These are phyloP conservation scores for Castanea sativa DNA, from an alignment of 306 rosid genomes.

Conservation along the genomic window DNA sequence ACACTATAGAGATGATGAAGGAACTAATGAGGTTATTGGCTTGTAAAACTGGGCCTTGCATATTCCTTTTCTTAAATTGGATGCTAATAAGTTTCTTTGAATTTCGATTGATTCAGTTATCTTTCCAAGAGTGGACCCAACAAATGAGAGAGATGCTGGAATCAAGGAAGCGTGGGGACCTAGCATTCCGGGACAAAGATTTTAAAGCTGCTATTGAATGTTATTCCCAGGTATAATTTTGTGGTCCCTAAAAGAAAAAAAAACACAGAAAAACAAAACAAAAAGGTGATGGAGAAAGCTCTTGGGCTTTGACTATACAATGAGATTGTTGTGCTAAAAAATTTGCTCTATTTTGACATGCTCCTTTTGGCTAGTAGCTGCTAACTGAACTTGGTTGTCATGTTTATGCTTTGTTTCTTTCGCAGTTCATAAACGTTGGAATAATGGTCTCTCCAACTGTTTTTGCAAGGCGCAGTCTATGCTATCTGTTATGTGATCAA, in stretches of 20 bases:
- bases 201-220: constrained; percentile 83
- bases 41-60: constrained; percentile 9
- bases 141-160: constrained; percentile 96
- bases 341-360: not conserved
- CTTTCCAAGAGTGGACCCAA: constrained; percentile 99
- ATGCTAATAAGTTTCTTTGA: constrained; percentile 28
- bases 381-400: not conserved
- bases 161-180: constrained; percentile 94
- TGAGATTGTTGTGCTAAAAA: not conserved
- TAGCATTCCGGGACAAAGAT: constrained; percentile 89
- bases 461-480: constrained; percentile 90
- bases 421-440: constrained; percentile 90
- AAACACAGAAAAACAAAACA: too few relatives aligned
- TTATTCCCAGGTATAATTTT: constrained; percentile 78
- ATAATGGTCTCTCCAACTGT: constrained; percentile 95
- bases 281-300: not conserved
- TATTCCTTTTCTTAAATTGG: constrained; percentile 14
- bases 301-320: not conserved
- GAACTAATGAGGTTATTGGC: constrained; percentile 83
- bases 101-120: constrained; percentile 62
- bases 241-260: not conserved
- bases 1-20: constrained; percentile 91
- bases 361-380: not conserved
- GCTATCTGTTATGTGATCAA: constrained; percentile 85
- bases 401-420: not conserved